Evolutionary conservation across 176 grass and related monocot species (phyloP).

Genomic region (Oryza punctata): DNA sequence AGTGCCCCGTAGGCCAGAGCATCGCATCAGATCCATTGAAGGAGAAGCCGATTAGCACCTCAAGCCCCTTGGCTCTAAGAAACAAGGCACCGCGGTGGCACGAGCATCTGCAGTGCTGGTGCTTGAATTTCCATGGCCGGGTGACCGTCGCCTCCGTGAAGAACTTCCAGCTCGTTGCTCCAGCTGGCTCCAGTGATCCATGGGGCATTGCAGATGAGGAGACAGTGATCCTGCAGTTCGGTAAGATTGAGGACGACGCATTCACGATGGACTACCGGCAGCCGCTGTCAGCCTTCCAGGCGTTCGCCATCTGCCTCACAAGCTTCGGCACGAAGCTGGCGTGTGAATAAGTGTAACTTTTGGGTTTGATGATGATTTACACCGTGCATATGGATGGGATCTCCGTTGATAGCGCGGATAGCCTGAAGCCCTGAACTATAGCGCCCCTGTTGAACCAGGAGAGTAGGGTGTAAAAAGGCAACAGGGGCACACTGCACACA

Average conservation of each 20-base stretch:
- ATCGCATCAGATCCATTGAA: conserved; percentile 12
- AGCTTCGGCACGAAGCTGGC: conserved; percentile 98
- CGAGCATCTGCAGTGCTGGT: conserved; percentile 94
- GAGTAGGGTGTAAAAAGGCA: neutral
- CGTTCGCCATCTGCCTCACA: conserved; percentile 90
- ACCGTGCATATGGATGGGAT: conserved; percentile 11
- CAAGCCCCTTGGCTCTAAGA: conserved; percentile 53
- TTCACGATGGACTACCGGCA: conserved; percentile 98
- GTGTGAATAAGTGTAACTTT: conserved; percentile 68
- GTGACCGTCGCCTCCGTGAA: conserved; percentile 90
- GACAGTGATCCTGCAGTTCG: conserved; percentile 89
- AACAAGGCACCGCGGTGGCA: conserved; percentile 97
- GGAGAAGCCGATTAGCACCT: conserved; percentile 19
- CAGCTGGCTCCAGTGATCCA: conserved; percentile 28
- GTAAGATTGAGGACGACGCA: conserved; percentile 74
- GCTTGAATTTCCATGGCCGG: conserved; percentile 90
- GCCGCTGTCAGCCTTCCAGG: conserved; percentile 91
- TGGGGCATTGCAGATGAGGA: conserved; percentile 68
- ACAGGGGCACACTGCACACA: neutral
- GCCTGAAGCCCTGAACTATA: conserved; percentile 38
- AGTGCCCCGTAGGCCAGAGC: conserved; percentile 50
- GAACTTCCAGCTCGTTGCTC: conserved; percentile 87
- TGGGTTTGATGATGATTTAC: neutral
- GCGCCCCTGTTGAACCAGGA: neutral
- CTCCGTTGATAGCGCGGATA: conserved; percentile 2